Evolutionary conservation across 768 basidiomycete genomes (phyloP).

Genomic region (Psilocybe azurescens): DNA sequence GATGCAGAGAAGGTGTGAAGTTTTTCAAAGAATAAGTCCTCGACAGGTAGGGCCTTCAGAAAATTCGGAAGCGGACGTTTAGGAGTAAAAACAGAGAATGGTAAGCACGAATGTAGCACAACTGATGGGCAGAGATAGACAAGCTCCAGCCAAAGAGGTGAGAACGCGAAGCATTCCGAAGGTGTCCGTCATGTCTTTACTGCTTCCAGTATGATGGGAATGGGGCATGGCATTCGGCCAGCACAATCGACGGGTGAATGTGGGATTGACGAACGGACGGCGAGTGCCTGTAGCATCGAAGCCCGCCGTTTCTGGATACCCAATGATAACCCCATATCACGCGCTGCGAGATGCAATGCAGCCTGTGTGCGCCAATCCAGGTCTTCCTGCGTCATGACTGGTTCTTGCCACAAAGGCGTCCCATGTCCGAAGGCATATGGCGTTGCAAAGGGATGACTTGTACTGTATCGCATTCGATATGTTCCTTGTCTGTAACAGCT

Average conservation of each 20-base stretch:
- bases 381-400: slow-evolving; percentile 8
- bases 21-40: not conserved
- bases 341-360: slow-evolving; percentile 30
- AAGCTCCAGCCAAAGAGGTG: slow-evolving; percentile 29
- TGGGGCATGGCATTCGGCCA: slow-evolving; percentile 14
- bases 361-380: slow-evolving; percentile 23
- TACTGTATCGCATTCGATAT: slow-evolving; percentile 18
- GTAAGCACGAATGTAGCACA: slow-evolving; percentile 42
- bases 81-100: slow-evolving; percentile 46
- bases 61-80: slow-evolving; percentile 39
- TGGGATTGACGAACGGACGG: slow-evolving; percentile 11
- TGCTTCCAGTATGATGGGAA: not conserved
- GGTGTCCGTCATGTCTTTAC: not conserved
- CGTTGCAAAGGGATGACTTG: slow-evolving; percentile 15
- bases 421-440: slow-evolving; percentile 5
- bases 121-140: slow-evolving; percentile 39
- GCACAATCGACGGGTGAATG: slow-evolving; percentile 15
- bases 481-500: slow-evolving; percentile 23
- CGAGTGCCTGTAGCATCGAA: slow-evolving; percentile 13
- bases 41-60: slow-evolving; percentile 24
- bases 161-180: slow-evolving; percentile 23
- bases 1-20: not conserved
- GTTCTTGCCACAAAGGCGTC: not conserved
- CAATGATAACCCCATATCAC: slow-evolving; percentile 38
- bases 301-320: slow-evolving; percentile 29